A percentile compares a stretch with the other conserved stretches of the same genome.
Evolutionary conservation across 345 rosid species (phyloP).

Genomic region (Citrus cavaleriei): DNA sequence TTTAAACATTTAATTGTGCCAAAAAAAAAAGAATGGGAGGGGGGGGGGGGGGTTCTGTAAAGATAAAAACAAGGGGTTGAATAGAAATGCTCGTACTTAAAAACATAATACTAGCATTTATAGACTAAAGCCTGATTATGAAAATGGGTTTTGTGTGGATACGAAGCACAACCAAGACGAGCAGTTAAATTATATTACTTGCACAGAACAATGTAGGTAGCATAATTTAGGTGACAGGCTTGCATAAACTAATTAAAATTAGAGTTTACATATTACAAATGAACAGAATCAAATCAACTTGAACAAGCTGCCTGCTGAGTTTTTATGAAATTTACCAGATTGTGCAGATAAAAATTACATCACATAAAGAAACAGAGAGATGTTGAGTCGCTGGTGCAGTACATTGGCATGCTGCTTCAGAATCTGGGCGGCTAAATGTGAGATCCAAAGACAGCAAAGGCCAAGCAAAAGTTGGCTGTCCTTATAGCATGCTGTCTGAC

Average conservation of each 20-base stretch:
- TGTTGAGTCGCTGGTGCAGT: neutral
- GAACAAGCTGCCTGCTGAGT: neutral
- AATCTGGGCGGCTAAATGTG: neutral
- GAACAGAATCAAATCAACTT: neutral
- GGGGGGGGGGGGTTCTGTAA: too few relatives aligned
- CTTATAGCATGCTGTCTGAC: slow-evolving; percentile 88
- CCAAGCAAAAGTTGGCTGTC: neutral
- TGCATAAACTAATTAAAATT: slow-evolving; percentile 3
- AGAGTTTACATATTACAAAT: slow-evolving; percentile 3
- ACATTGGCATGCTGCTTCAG: neutral
- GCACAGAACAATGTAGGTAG: neutral
- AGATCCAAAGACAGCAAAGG: neutral
- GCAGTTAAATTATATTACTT: too few relatives aligned
- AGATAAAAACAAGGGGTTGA: too few relatives aligned
- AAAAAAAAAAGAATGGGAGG: fast-evolving
- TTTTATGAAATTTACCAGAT: slow-evolving; percentile 1
- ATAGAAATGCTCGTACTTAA: too few relatives aligned
- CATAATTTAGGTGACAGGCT: neutral
- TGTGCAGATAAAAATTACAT: neutral
- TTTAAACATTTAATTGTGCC: too few relatives aligned
- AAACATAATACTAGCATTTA: too few relatives aligned
- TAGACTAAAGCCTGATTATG: too few relatives aligned
- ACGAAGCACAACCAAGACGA: too few relatives aligned
- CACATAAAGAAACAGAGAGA: neutral
- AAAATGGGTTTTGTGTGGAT: neutral